Base-by-base conservation (phyloP, 148 eudicot genomes). In the Camellia lanceoleosa region DNA sequence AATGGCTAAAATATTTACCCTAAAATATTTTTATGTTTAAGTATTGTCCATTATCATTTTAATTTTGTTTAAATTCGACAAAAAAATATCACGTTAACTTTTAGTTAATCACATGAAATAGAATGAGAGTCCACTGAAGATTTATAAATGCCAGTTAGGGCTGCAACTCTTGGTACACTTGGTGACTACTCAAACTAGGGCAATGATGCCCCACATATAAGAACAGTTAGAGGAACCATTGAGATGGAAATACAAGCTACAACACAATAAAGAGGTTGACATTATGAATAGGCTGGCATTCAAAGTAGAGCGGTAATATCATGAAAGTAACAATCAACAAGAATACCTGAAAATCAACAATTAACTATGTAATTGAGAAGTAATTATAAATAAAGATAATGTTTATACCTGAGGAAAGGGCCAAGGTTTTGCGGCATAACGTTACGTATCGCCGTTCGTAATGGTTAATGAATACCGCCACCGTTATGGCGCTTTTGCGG, bases 371-470 rank as follows among this genome's bases (percentile, higher is more conserved):
- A 19, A 72, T 61, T 11, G 23, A 16, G 44, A 72, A 52, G 18
- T 71, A 56, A 16, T 41, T 52, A 59, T 74, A 52, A 68, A 55
- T 12, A 20, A 77, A 78, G 72, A 23, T 0, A 71, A 74, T 15
- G 47, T 20, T 51, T 60, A 58, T 82, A 95, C 98, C 97, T 92
- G n/a, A n/a, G n/a, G n/a, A n/a, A n/a, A n/a, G n/a, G n/a, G n/a
- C n/a, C n/a, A n/a, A n/a, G n/a, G n/a, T n/a, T n/a, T n/a, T n/a
- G n/a, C n/a, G n/a, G n/a, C n/a, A n/a, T n/a, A n/a, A n/a, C n/a
- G n/a, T n/a, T n/a, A n/a, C n/a, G n/a, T n/a, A n/a, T n/a, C n/a
- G n/a, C n/a, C n/a, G n/a, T n/a, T n/a, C n/a, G n/a, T n/a, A n/a
- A n/a, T n/a, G n/a, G n/a, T n/a, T n/a, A n/a, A n/a, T n/a, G n/a